Base-by-base conservation (phyloP, 192 early-diverging fungal genomes). In the Linnemannia schmuckeri region DNA sequence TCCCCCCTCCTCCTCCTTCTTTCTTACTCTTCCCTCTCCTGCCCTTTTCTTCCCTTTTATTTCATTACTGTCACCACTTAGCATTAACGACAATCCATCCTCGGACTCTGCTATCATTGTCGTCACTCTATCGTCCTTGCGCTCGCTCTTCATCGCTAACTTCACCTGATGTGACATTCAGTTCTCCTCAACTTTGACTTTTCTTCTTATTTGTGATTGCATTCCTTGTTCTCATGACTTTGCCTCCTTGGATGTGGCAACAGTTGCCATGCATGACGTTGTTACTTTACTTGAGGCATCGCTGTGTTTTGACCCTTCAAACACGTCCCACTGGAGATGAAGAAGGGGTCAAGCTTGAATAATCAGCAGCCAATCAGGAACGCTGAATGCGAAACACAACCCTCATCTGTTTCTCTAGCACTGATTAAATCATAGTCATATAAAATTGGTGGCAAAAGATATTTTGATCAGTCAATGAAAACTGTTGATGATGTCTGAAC, bases 371-470 rank as follows among this genome's bases (percentile, higher is more conserved):
- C 61, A 66, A 66, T 66, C 61, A 66, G 61, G 30, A 30, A 3
- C 12, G 27, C 24, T 66, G 27, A 35, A 33, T 33, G 27, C 33
- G 61, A 66, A 30, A 66, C 61, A 66, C 0, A 8, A 13, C n/a
- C 61, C 10, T 66, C 27, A 6, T 57, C 44, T 46, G 12, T 46
- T 10, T 61, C 10, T 61, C 57, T 0, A 27, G 1, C 10, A 13
- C 0, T 66, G 30, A 66, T 66, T 33, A 27, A 66, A 30, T 10
- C 55, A 61, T 4, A 33, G 27, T 33, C 27, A 15, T 66, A 4
- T 30, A 66, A 66, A 63, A 33, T 66, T 66, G 61, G 61, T 66
- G 61, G 61, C 61, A 66, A 66, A 66, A 63, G 15, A 46, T 33
- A 33, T 33, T 66, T 33, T 30, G 61, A 35, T 66, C 61, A 61